Conservation (phyloP, 805 yeast genomes). For the Metschnikowia dekortorum region DNA sequence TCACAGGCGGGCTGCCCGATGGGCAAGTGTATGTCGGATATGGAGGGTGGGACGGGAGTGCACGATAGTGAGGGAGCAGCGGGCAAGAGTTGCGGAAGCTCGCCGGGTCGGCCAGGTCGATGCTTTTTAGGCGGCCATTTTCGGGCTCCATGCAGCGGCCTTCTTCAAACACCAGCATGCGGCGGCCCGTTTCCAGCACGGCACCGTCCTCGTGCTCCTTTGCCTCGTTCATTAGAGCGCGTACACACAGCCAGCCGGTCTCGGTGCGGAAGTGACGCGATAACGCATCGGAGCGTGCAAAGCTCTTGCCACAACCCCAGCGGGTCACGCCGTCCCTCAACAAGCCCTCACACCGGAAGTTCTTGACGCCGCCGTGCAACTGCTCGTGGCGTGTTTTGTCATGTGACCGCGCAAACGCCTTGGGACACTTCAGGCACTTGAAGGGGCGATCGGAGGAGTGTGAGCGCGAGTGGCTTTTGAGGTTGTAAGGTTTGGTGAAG, state of each 20-base stretch:
- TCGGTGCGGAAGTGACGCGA: constrained; percentile 74
- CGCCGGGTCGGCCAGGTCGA: no score
- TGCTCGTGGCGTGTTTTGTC: constrained; percentile 74
- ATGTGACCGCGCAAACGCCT: constrained; percentile 72
- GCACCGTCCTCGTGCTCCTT: constrained; percentile 13
- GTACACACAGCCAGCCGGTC: constrained; percentile 65
- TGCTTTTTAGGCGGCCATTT: no score
- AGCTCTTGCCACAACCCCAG: constrained; percentile 75
- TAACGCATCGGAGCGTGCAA: constrained; percentile 75
- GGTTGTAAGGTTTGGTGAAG: constrained; percentile 47
- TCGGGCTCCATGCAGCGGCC: no score
- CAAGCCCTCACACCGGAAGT: constrained; percentile 61
- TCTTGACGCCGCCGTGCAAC: constrained; percentile 69
- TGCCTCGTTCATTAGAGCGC: constrained; percentile 62
- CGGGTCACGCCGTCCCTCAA: constrained; percentile 51
- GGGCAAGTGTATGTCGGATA: neutral
- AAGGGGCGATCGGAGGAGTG: constrained; percentile 68
- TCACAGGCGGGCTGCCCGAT: neutral
- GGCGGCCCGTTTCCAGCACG: neutral
- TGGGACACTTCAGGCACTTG: constrained; percentile 58
- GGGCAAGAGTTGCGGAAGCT: neutral
- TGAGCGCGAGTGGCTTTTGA: constrained; percentile 47
- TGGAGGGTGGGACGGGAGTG: neutral
- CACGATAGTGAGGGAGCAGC: no score
- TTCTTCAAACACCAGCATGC: no score